Evolutionary conservation across 257 asterid genomes (phyloP), one percentile per base, ranked within the genome.

Genomic region (Buddleja alternifolia): DNA sequence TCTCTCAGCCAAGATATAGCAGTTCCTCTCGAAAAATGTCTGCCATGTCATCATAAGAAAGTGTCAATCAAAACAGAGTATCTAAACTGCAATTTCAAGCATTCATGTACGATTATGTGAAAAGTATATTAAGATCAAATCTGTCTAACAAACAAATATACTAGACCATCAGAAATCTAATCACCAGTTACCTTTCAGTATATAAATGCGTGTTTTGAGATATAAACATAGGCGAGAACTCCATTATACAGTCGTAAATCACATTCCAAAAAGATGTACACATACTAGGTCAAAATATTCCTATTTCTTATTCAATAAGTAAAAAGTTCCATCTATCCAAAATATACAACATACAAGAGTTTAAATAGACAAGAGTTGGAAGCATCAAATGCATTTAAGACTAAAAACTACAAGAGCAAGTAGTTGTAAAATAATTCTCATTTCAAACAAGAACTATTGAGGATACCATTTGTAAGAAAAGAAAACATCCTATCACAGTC

Each of bases 1-100:
- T 69, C 72, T 72, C 78, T 68, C 55, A 73, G 75, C 82, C 75
- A 77, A n/a, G 72, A 66, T 24, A 67, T 72, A 67, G 53, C 64
- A 25, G 57, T 56, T 46, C 69, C 62, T 21, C 73, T 17, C 10
- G 64, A 51, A 36, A 72, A 47, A 72, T 10, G 39, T 66, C 71
- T 69, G 61, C 51, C 67, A 54, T 37, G 47, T 12, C 67, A 77
- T 50, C 73, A 72, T 21, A 62, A 72, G 56, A 14, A 72, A 56
- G 40, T 48, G 72, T 73, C 20, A 65, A 75, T 23, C 29, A 24
- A 68, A 62, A 17, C 59, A 77, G 45, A 37, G 62, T 50, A 64
- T 55, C 10, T 50, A 48, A 2, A 25, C 56, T 63, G 48, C 64
- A 57, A 15, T 17, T 41, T 32, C 52, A 52, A 37, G 39, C 42